Evolutionary conservation across 2,329 filamentous ascomycete genomes (phyloP).

Genomic region (Colletotrichum tropicicola): DNA sequence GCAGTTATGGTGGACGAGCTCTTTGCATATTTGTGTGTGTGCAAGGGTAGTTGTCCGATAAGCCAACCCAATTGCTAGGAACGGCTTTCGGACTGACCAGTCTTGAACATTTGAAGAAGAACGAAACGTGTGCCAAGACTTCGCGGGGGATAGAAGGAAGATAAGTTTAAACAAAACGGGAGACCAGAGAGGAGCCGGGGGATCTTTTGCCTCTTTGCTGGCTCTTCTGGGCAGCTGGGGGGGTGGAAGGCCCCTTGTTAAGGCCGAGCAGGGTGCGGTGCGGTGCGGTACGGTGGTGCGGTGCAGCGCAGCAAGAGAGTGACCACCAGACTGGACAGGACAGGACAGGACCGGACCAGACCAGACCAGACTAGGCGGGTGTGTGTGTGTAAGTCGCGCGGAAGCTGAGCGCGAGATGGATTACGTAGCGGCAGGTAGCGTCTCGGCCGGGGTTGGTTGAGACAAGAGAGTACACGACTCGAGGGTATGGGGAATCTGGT

Average conservation of each 20-base stretch:
- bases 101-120: constrained; percentile 30
- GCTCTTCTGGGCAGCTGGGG: constrained; percentile 24
- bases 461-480: constrained; percentile 30
- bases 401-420: constrained; percentile 30
- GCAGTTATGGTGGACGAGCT: constrained; percentile 26
- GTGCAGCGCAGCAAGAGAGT: not conserved
- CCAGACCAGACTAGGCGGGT: not conserved
- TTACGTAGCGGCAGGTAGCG: constrained; percentile 32
- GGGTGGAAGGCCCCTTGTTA: constrained; percentile 26
- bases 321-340: not conserved
- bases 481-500: constrained; percentile 21
- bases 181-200: constrained; percentile 27
- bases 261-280: constrained; percentile 28
- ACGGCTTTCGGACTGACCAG: constrained; percentile 29
- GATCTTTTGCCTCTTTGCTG: constrained; percentile 29
- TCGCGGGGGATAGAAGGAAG: constrained; percentile 30
- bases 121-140: constrained; percentile 29
- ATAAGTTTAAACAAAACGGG: constrained; percentile 30
- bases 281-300: constrained; percentile 24
- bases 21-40: constrained; percentile 26
- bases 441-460: constrained; percentile 31
- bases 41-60: constrained; percentile 28
- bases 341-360: not conserved
- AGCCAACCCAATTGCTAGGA: constrained; percentile 29
- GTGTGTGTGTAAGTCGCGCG: constrained; percentile 27